Evolutionary conservation across 371 early-diverging fungal genomes (phyloP).

Genomic region (Blastocladiella emersonii): DNA sequence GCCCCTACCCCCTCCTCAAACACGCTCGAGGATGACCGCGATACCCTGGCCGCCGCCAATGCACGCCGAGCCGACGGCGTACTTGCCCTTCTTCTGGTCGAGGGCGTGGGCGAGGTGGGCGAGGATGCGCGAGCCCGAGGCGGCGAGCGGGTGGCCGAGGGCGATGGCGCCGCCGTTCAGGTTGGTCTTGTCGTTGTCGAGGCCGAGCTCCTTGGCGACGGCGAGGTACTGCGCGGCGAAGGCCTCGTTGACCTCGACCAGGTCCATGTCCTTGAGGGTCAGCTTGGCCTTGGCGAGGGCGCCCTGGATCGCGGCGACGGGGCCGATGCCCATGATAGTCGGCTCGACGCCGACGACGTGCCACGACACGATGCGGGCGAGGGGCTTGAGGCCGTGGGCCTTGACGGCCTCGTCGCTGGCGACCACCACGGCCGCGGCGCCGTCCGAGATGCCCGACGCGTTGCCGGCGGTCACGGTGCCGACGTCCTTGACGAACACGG

Average conservation of each 20-base stretch:
- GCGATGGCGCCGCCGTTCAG: conserved; percentile 90
- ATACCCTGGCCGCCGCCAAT: conserved; percentile 78
- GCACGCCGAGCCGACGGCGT: conserved; percentile 87
- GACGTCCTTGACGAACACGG: conserved; percentile 75
- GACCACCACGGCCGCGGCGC: conserved; percentile 82
- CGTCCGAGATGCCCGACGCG: conserved; percentile 92
- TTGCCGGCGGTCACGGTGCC: conserved; percentile 91
- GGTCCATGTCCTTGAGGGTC: conserved; percentile 66
- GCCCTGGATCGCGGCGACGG: conserved; percentile 78
- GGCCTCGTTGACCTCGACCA: conserved; percentile 95
- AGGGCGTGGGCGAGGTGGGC: conserved; percentile 74
- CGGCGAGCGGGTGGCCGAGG: conserved; percentile 93
- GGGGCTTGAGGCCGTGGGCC: conserved; percentile 58
- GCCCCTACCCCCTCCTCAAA: too few relatives aligned
- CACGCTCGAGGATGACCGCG: conserved; percentile 22
- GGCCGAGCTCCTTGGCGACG: conserved; percentile 72
- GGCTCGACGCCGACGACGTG: conserved; percentile 57
- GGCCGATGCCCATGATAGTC: conserved; percentile 68
- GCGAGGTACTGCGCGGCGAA: conserved; percentile 90
- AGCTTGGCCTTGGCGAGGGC: conserved; percentile 74
- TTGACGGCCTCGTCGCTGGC: conserved; percentile 77
- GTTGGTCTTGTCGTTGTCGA: conserved; percentile 69
- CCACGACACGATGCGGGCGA: conserved; percentile 80
- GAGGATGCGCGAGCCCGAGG: conserved; percentile 89
- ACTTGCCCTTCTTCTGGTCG: conserved; percentile 38